Conservation (phyloP, 208 protist genomes). For the Trypanosoma conorhini region DNA sequence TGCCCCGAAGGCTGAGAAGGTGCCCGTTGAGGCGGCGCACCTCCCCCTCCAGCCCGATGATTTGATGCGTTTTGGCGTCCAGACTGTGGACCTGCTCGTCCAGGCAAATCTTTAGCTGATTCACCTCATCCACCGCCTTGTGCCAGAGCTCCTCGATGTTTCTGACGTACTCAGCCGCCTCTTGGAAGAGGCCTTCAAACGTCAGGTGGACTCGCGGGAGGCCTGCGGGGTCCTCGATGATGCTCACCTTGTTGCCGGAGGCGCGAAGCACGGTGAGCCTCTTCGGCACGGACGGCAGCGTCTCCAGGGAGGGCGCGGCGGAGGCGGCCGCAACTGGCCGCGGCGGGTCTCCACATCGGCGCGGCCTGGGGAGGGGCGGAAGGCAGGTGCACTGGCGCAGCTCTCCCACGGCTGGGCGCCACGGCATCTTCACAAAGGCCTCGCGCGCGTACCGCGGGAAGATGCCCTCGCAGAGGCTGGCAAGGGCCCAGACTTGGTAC, state of each 20-base stretch:
- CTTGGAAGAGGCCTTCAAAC: conserved; percentile 59
- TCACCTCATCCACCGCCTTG: conserved; percentile 44
- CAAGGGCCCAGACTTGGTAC: conserved; percentile 67
- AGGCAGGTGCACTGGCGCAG: conserved; percentile 33
- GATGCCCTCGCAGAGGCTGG: conserved; percentile 49
- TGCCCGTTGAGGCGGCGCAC: conserved; percentile 38
- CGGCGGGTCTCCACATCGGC: not conserved
- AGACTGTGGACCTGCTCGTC: conserved; percentile 38
- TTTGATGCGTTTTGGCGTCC: conserved; percentile 40
- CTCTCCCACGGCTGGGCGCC: conserved; percentile 30
- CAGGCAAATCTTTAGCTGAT: conserved; percentile 36
- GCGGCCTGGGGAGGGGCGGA: not conserved
- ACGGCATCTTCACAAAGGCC: conserved; percentile 45
- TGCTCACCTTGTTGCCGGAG: not conserved
- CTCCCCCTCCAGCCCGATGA: conserved; percentile 43
- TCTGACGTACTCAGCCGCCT: conserved; percentile 53
- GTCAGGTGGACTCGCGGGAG: conserved; percentile 15
- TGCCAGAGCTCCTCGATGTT: conserved; percentile 66
- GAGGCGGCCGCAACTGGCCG: not conserved
- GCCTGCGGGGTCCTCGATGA: not conserved
- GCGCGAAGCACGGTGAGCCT: conserved; percentile 13
- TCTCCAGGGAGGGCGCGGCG: not conserved
- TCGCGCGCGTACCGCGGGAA: conserved; percentile 56
- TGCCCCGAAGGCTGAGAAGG: not conserved
- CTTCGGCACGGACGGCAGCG: conserved; percentile 8